These are phyloP conservation scores for Wickerhamiella sorbophila DNA, from an alignment of 805 yeast genomes.

Conservation along the genomic window DNA sequence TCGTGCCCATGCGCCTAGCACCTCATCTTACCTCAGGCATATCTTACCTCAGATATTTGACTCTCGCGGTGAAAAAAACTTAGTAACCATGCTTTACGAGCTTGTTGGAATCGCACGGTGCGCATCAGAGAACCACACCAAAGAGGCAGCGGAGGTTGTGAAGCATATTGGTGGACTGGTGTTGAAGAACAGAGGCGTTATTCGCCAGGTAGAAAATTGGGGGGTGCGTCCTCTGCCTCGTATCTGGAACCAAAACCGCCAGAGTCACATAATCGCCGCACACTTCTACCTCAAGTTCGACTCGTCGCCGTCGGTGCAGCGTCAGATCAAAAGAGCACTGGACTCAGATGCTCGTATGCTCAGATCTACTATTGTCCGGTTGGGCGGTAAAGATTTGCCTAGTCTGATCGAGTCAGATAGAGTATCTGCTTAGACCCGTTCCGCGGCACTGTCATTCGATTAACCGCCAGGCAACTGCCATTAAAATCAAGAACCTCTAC, in stretches of 20 bases:
- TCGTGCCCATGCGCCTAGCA: too few relatives aligned
- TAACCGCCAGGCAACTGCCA: background rate
- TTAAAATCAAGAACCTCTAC: background rate
- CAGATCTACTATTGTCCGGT: conserved; percentile 54
- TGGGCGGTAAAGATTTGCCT: conserved; percentile 20
- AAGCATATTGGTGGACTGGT: conserved; percentile 70
- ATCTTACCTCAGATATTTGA: too few relatives aligned
- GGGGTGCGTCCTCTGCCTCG: conserved; percentile 72
- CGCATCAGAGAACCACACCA: conserved; percentile 32
- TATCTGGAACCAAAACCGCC: conserved; percentile 71
- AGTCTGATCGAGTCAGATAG: conserved; percentile 13
- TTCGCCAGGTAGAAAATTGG: conserved; percentile 64
- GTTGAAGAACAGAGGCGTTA: conserved; percentile 84
- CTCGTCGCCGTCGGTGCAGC: conserved; percentile 71
- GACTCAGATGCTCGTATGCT: conserved; percentile 84
- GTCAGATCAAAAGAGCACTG: conserved; percentile 65
- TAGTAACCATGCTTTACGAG: conserved; percentile 62
- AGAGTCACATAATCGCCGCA: conserved; percentile 78
- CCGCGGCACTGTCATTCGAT: background rate
- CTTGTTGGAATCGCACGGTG: conserved; percentile 80
- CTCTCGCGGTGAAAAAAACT: conserved; percentile 1
- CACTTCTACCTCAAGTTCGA: conserved; percentile 82
- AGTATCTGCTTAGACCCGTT: background rate
- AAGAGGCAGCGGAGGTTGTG: conserved; percentile 52
- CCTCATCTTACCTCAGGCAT: too few relatives aligned